phyloP scores from a whole-genome alignment of 352 stramenopile species.

The Pythium phragmiticola region DNA sequence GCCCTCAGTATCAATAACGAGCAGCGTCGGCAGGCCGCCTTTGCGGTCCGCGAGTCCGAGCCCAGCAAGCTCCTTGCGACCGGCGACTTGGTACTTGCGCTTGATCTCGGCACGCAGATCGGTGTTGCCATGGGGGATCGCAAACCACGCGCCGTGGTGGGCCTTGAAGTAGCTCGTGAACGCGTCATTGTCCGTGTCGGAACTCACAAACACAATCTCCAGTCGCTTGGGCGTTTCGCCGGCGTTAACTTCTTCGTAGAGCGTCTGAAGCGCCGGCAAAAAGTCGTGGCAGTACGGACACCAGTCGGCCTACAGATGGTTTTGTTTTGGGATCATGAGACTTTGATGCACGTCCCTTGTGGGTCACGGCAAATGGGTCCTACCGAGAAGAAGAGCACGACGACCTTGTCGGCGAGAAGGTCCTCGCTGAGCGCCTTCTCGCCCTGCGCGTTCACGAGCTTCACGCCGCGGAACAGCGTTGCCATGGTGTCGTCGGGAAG shows the following conservation, averaged over 20 bases:
- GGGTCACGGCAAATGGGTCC: constrained; percentile 1
- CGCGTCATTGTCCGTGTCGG: constrained; percentile 51
- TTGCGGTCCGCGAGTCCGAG: constrained; percentile 31
- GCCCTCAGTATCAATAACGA: constrained; percentile 28
- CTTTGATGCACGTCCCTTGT: neutral
- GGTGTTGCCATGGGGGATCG: constrained; percentile 35
- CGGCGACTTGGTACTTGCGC: constrained; percentile 36
- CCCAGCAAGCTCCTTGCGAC: constrained; percentile 26
- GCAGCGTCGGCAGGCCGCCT: constrained; percentile 31
- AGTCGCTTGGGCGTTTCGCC: constrained; percentile 34
- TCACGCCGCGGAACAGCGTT: constrained; percentile 43
- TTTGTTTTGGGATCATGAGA: neutral
- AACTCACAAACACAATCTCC: constrained; percentile 79
- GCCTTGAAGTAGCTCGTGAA: constrained; percentile 54
- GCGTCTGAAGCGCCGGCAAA: constrained; percentile 64
- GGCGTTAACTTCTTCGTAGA: constrained; percentile 53
- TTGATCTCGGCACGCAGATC: constrained; percentile 32
- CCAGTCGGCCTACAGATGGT: constrained; percentile 64
- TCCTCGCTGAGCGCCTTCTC: constrained; percentile 40
- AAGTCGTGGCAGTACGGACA: constrained; percentile 80
- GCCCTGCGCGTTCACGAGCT: constrained; percentile 52
- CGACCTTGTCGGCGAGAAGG: constrained; percentile 42
- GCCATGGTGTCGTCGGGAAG: constrained; percentile 4
- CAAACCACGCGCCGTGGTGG: constrained; percentile 74
- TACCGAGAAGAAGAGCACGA: constrained; percentile 80